Evolutionary conservation across 768 basidiomycete genomes (phyloP).

Genomic region (Baorangia bicolor): DNA sequence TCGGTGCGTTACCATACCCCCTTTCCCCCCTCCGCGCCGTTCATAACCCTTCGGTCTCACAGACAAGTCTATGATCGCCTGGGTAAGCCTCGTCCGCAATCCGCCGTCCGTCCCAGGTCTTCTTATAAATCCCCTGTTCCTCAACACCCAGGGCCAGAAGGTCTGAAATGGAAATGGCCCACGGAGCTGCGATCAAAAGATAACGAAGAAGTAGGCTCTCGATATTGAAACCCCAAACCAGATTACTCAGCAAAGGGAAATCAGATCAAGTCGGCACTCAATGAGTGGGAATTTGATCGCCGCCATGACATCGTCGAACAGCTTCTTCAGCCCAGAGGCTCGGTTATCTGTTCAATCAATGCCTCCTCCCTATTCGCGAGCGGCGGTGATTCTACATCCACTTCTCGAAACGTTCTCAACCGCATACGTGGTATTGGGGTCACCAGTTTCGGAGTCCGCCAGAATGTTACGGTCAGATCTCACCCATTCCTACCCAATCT

Average conservation of each 20-base stretch:
- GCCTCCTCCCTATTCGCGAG: slow-evolving; percentile 47
- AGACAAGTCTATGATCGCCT: slow-evolving; percentile 77
- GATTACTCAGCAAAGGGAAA: slow-evolving; percentile 27
- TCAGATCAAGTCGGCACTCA: slow-evolving; percentile 48
- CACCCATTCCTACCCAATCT: slow-evolving; percentile 11
- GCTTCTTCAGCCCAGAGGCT: slow-evolving; percentile 45
- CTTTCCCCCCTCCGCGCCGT: background rate
- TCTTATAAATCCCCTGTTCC: slow-evolving; percentile 11
- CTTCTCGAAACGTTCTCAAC: slow-evolving; percentile 29
- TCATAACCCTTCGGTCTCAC: slow-evolving; percentile 11
- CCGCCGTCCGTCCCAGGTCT: background rate
- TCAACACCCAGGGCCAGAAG: slow-evolving; percentile 33
- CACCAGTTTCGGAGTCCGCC: slow-evolving; percentile 39
- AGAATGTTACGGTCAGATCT: slow-evolving; percentile 44
- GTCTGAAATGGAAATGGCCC: slow-evolving; percentile 45
- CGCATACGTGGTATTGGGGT: slow-evolving; percentile 38
- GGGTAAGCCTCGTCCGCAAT: slow-evolving; percentile 40
- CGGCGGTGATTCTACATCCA: slow-evolving; percentile 30
- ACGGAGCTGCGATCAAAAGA: slow-evolving; percentile 42
- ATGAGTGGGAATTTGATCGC: slow-evolving; percentile 39
- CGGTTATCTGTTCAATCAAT: slow-evolving; percentile 45
- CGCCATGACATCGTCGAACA: slow-evolving; percentile 38
- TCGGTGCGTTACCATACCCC: slow-evolving; percentile 43
- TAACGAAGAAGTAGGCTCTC: slow-evolving; percentile 45
- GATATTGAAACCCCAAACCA: slow-evolving; percentile 17